Base-by-base conservation (phyloP, 2,329 filamentous ascomycete genomes). In the Dothideomycetes sp. region DNA sequence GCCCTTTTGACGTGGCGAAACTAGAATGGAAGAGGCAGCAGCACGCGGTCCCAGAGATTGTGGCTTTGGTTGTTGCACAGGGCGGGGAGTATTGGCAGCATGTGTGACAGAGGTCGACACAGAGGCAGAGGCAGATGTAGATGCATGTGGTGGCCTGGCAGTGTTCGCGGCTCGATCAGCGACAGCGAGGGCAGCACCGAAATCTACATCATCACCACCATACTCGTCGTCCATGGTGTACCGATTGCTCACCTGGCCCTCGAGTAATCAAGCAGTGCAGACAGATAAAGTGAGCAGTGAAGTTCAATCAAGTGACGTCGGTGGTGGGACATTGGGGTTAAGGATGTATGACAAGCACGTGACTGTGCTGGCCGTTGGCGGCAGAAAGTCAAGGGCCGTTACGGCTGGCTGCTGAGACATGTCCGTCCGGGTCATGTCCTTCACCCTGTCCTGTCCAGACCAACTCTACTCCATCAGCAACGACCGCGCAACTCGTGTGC, bases 1-100 rank as follows among this genome's bases (percentile, higher is more conserved):
- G 45, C 89, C 91, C 61, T 94, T 93, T 60, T 98, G 88, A 31
- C 88, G 79, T 12, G 85, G 81, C 27, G 88, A 95, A 19, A 96
- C 88, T 15, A 94, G 72, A 48, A 96, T 94, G 4, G 82, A 77
- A 12, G 84, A 86, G 3, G 82, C 81, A 2, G 76, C 69, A 37
- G 70, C 58, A 48, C 75, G 69, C 44, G 76, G 73, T 1, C 84
- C 74, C 3, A 94, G 70, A n/a, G 77, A 80, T 64, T 95, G 88
- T 1, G 88, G 89, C 42, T 80, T 93, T 9, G 87, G 88, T 60
- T 95, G 89, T 24, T 89, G 79, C 18, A 93, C 71, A 53, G 79
- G 81, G 30, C 37, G 37, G 19, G 40, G 31, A 31, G 32, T 27
- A 19, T 31, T 24, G 34, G 22, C 31, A 9, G 31, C 33, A 34